Base-by-base conservation (phyloP, 2,329 filamentous ascomycete genomes). In the Cercospora sesami region DNA sequence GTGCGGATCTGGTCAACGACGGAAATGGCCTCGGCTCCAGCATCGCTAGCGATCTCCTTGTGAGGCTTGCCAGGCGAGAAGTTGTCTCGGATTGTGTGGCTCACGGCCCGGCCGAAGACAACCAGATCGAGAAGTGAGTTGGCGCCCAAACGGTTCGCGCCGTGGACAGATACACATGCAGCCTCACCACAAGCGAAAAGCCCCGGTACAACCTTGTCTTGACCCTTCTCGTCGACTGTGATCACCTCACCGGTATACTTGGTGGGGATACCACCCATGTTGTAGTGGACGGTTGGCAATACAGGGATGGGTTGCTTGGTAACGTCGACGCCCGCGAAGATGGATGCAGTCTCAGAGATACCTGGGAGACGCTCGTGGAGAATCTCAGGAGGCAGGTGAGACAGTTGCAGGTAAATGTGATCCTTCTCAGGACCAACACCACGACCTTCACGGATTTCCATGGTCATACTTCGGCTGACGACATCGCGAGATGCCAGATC, bases 201-300 rank as follows among this genome's bases (percentile, higher is more conserved):
- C 81, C 94, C 94, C 67, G 93, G 93, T 23, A 99, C 95, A 75
- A 97, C 87, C 86, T 96, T 87, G 84, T 98, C 95, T 67, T 96
- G 89, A 74, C 95, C 95, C 70, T 88, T 81, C 78, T 91, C 90
- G 75, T 97, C 93, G 63, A 96, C 85, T 18, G 93, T 96, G 74
- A 99, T 83, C 69, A 98, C 95, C 84, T 99, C 93, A 81, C 95
- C 94, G 71, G 93, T 97, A 87, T 97, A 98, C 78, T 92, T 93
- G 74, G 95, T 98, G 63, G 94, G 94, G 75, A 99, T 97, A 87
- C 95, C 94, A 82, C 94, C 94, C 95, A 98, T 99, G 87, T 97
- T 97, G 88, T 99, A 99, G 86, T 99, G 94, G 74, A 97, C 94
- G 55, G 94, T 98, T 67, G 94, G 94, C 71, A 98, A 86, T 73